Percentiles rank a stretch among this genome's conserved stretches.
These are phyloP conservation scores for Canavalia gladiata DNA, from an alignment of 306 rosid genomes.

Conservation along the genomic window DNA sequence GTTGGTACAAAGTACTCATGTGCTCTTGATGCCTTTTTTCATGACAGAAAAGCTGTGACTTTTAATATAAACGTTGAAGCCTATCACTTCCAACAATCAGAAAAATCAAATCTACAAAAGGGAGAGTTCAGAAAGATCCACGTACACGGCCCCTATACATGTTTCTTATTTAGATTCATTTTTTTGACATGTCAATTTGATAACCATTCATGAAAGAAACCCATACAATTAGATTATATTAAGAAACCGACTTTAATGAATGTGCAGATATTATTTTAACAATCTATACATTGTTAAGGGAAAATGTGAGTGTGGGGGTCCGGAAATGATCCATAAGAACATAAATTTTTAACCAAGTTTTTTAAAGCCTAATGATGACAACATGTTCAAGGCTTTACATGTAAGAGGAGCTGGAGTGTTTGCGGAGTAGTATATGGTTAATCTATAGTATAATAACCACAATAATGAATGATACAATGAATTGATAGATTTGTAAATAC, in stretches of 20 bases:
- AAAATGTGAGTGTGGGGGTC: slow-evolving; percentile 24
- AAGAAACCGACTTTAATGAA: slow-evolving; percentile 39
- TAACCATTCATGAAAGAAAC: neutral
- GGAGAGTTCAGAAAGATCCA: slow-evolving; percentile 38
- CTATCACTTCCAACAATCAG: neutral
- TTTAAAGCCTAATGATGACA: slow-evolving; percentile 40
- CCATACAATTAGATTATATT: slow-evolving; percentile 35
- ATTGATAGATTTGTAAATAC: neutral
- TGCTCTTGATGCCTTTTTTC: slow-evolving; percentile 42
- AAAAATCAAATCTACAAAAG: slow-evolving; percentile 20
- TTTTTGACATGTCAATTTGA: slow-evolving; percentile 32
- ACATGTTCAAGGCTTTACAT: slow-evolving; percentile 53
- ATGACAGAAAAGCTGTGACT: neutral
- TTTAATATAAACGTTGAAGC: slow-evolving; percentile 28
- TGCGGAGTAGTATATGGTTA: neutral
- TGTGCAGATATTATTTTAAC: slow-evolving; percentile 25
- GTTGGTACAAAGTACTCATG: slow-evolving; percentile 54
- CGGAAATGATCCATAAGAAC: slow-evolving; percentile 38
- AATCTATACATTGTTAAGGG: slow-evolving; percentile 26
- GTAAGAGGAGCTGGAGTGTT: slow-evolving; percentile 36
- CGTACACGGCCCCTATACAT: neutral
- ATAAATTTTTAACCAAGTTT: neutral
- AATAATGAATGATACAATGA: too few relatives aligned
- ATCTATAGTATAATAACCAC: neutral
- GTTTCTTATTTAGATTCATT: neutral